These are phyloP conservation scores for Draba incana DNA, from an alignment of 345 rosid species.

Conservation along the genomic window DNA sequence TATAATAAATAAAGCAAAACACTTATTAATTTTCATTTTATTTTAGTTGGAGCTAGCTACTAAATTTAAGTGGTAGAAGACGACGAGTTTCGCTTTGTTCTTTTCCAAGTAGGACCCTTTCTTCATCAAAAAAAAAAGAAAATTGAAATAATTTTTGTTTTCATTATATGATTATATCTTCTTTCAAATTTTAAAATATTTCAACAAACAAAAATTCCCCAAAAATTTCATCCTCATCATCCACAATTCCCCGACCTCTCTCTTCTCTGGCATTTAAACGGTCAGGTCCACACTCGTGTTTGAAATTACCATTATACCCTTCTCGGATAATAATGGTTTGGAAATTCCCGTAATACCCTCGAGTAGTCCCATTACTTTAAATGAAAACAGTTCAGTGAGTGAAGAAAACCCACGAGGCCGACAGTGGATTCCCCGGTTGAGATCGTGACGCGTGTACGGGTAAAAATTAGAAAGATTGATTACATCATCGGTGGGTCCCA, in stretches of 20 bases:
- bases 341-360: constrained; percentile 9
- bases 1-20: background rate
- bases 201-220: too few species aligned
- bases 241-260: constrained; percentile 9
- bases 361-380: background rate
- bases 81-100: constrained; percentile 39
- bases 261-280: constrained; percentile 34
- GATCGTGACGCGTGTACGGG: constrained; percentile 36
- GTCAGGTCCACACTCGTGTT: constrained; percentile 18
- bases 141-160: background rate
- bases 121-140: background rate
- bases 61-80: constrained; percentile 39
- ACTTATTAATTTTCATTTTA: background rate
- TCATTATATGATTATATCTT: constrained; percentile 6
- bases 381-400: constrained; percentile 27
- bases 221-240: constrained; percentile 7
- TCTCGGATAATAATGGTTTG: background rate
- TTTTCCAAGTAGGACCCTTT: constrained; percentile 21
- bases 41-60: constrained; percentile 40
- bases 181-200: background rate
- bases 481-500: constrained; percentile 21
- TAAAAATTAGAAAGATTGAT: background rate
- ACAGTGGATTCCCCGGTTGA: constrained; percentile 9
- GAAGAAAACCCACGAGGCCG: constrained; percentile 41
- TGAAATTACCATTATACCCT: constrained; percentile 11